phyloP scores from a whole-genome alignment of 306 rosid genomes.

The Cyamopsis tetragonoloba region DNA sequence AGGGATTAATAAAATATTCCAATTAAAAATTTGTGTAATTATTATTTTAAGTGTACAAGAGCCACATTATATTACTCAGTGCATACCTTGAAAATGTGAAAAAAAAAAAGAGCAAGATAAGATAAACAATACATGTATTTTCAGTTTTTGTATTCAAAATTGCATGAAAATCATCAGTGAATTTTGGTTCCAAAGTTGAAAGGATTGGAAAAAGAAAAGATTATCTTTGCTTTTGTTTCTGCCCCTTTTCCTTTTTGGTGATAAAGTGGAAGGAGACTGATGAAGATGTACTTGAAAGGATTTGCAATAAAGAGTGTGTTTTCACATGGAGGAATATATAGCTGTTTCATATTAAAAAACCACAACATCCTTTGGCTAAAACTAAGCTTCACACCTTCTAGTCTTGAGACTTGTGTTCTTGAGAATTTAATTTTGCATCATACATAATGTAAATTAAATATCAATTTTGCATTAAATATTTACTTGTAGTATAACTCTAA shows the following conservation, averaged over 20 bases:
- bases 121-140: constrained; percentile 3
- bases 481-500: background rate
- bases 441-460: background rate
- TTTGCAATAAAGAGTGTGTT: constrained; percentile 36
- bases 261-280: constrained; percentile 48
- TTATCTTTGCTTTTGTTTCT: constrained; percentile 49
- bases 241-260: constrained; percentile 40
- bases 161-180: constrained; percentile 65
- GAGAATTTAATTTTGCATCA: background rate
- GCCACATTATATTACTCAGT: constrained; percentile 36
- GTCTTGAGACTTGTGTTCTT: constrained; percentile 13
- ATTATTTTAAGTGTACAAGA: constrained; percentile 37
- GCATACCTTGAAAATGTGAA: constrained; percentile 58
- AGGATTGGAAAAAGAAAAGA: constrained; percentile 53
- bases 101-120: constrained; percentile 15
- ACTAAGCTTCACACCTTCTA: background rate
- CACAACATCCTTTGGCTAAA: background rate
- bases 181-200: constrained; percentile 49
- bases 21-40: constrained; percentile 17
- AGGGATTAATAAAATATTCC: constrained; percentile 71
- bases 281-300: constrained; percentile 44
- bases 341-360: background rate
- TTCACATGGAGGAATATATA: constrained; percentile 39
- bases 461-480: background rate
- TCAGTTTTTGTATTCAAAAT: constrained; percentile 37